Evolutionary conservation across 208 protist species (phyloP), one percentile per base, ranked within the genome.

Genomic region (Kentomonas sorsogonicus): DNA sequence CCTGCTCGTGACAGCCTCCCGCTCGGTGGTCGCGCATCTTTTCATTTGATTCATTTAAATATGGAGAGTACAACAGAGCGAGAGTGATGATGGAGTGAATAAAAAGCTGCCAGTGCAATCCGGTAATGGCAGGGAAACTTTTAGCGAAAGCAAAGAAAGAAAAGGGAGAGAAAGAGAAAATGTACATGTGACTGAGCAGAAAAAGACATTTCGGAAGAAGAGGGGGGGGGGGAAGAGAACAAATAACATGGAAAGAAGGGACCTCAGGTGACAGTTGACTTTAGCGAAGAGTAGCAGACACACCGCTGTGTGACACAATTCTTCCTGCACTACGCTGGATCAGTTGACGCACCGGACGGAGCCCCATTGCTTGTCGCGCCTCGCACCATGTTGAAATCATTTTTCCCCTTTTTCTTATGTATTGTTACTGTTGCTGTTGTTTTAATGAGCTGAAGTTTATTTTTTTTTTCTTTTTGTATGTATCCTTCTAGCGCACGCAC

Each of bases 121-220:
- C n/a, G n/a, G n/a, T n/a, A 10, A 52, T 5, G 4, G 5, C 23
- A 10, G 39, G 6, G 9, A 39, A 13, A 53, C 22, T 53, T 5
- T 53, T 30, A 31, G 20, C 5, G 20, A 30, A 15, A 36, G 9
- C 39, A 30, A 23, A 15, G 23, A 20, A 41, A 6, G 6, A 44
- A 3, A 20, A 5, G 5, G 4, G 7, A 50, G 9, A 53, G 22
- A 62, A 50, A 62, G 29, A 9, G 36, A 40, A 27, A 62, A 22
- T 25, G 4, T 18, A 59, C 3, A 48, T 9, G 16, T 1, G 39
- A n/a, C 25, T 53, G 27, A 40, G 50, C 60, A 1, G 38, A 57
- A 53, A 25, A 30, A 44, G 3, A 60, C 30, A 57, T 66, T 29
- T 56, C n/a, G 9, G 45, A 43, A 43, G 29, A 26, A 53, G 33